These are phyloP conservation scores for Teunomyces lycoperdinae DNA, from an alignment of 805 yeast genomes.

Conservation along the genomic window DNA sequence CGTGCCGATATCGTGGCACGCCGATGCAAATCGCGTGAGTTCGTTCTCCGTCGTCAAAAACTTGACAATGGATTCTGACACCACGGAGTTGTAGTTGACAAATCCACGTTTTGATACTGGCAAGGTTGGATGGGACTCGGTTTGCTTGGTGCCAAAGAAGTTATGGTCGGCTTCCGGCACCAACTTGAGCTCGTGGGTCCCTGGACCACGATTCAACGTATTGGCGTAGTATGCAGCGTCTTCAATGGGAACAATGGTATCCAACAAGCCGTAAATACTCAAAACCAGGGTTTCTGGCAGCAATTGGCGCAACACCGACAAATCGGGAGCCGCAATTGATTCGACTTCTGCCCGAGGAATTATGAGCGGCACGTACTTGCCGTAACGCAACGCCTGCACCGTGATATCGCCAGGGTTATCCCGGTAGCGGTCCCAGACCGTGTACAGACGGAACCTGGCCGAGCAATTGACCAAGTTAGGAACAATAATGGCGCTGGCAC, in stretches of 20 bases:
- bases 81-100: constrained; percentile 59
- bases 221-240: constrained; percentile 64
- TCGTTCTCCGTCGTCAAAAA: constrained; percentile 51
- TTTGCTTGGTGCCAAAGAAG: constrained; percentile 51
- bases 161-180: constrained; percentile 79
- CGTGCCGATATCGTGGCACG: constrained; percentile 33
- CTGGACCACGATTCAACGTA: constrained; percentile 50
- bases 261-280: constrained; percentile 70
- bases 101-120: constrained; percentile 45
- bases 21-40: constrained; percentile 47
- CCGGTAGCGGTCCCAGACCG: constrained; percentile 42
- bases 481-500: constrained; percentile 38
- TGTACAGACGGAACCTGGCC: constrained; percentile 59
- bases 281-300: constrained; percentile 51
- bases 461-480: constrained; percentile 72
- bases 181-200: constrained; percentile 48
- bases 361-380: constrained; percentile 40
- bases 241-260: constrained; percentile 58
- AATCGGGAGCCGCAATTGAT: constrained; percentile 49
- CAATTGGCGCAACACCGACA: constrained; percentile 39
- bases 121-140: constrained; percentile 30
- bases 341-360: constrained; percentile 50
- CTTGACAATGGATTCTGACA: constrained; percentile 46
- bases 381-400: constrained; percentile 46
- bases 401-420: constrained; percentile 15